Evolutionary conservation across 805 yeast genomes (phyloP), one percentile per base, ranked within the genome.

Genomic region (Cyberlindnera petersonii): DNA sequence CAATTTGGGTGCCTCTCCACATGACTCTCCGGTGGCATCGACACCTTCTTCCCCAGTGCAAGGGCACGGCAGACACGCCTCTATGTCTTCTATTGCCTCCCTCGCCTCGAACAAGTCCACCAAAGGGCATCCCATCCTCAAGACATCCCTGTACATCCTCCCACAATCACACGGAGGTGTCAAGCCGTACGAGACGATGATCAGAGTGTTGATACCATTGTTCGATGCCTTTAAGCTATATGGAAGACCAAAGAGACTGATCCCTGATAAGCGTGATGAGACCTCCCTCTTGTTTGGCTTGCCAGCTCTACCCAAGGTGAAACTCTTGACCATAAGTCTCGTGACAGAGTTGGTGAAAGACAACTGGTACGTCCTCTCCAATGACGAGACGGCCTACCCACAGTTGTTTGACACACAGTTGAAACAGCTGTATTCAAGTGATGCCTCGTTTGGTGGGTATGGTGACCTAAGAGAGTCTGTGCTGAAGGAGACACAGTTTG

Each of bases 151-250:
- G 33, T 78, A 77, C 56, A 63, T 79, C 39, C 77, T 84, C 69
- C 93, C 94, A 4, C 77, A 74, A 38, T 56, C 74, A 19, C 94
- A 84, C 59, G 79, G 81, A 4, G 84, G 86, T 28, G 91, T 84
- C 21, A 70, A 74, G 32, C 79, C 80, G 14, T 72, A 77, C 34
- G 93, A 84, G 55, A 84, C 84, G 13, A 77, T 82, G 77, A 74
- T 84, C 31, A 65, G 94, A 43, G 70, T 77, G 52, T 65, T 81
- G 44, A 69, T 84, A 23, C 91, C 87, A 33, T 66, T 82, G 15
- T 72, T 80, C 65, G 86, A 84, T 56, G 68, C 82, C 4, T 84
- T 82, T 61, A 74, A 71, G 53, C 58, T 84, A 33, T 84, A 84
- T 52, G 94, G 94, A 8, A 69, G 93, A 48, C 93, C 94, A 1